Percentiles rank a stretch among this genome's conserved stretches.
Evolutionary conservation across 2,329 filamentous ascomycete genomes (phyloP).

Genomic region (Orbilia brochopaga): DNA sequence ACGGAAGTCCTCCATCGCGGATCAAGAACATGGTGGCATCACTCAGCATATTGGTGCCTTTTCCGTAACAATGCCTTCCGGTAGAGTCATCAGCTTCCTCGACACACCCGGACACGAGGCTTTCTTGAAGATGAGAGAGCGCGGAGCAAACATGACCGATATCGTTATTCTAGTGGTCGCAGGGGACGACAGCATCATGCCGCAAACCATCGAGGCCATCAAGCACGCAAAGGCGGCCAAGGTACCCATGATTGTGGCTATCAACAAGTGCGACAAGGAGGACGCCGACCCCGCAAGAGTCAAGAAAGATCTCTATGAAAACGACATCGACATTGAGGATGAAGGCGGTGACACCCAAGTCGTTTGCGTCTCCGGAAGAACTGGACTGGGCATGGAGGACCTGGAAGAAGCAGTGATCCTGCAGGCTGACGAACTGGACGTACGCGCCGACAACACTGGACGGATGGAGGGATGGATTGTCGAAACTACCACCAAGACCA

Average conservation of each 20-base stretch:
- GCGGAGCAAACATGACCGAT: constrained; percentile 93
- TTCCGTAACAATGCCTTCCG: constrained; percentile 82
- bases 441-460: constrained; percentile 77
- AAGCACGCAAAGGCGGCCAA: constrained; percentile 87
- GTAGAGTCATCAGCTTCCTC: constrained; percentile 91
- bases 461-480: constrained; percentile 91
- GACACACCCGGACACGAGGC: constrained; percentile 96
- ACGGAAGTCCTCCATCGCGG: constrained; percentile 88
- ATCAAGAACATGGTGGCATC: constrained; percentile 92
- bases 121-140: constrained; percentile 92
- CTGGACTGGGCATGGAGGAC: constrained; percentile 86
- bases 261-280: constrained; percentile 95
- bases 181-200: constrained; percentile 95
- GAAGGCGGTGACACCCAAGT: constrained; percentile 93
- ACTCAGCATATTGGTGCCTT: constrained; percentile 99
- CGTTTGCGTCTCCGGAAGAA: constrained; percentile 89
- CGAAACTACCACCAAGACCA: constrained; percentile 84
- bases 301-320: constrained; percentile 80
- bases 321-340: constrained; percentile 91
- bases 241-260: constrained; percentile 95
- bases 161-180: constrained; percentile 96
- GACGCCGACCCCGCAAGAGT: constrained; percentile 80
- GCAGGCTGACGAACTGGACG: constrained; percentile 86
- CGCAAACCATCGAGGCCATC: constrained; percentile 93
- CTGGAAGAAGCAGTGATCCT: constrained; percentile 89